Evolutionary conservation across 352 stramenopile genomes (phyloP).

Genomic region (Thalassiosira hispida): DNA sequence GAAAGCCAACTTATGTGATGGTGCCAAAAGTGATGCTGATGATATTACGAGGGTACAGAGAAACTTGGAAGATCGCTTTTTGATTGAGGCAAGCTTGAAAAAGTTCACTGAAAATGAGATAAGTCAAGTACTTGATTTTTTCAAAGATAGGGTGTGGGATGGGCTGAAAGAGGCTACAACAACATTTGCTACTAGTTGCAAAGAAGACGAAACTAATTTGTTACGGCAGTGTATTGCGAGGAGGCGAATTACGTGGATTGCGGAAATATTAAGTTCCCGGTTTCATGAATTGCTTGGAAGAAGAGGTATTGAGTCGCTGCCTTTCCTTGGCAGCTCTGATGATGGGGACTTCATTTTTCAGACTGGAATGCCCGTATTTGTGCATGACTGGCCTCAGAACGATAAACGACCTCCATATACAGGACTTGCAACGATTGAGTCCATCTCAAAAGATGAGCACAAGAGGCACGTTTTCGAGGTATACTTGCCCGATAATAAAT

Average conservation of each 20-base stretch:
- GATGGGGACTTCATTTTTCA: neutral
- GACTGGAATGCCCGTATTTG: conserved; percentile 36
- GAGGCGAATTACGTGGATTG: conserved; percentile 56
- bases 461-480: conserved; percentile 23
- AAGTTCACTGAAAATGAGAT: conserved; percentile 42
- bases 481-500: conserved; percentile 30
- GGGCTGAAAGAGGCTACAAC: conserved; percentile 30
- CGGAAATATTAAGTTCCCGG: conserved; percentile 4
- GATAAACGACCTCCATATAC: conserved; percentile 20
- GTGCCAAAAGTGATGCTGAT: conserved; percentile 52
- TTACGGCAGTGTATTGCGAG: conserved; percentile 53
- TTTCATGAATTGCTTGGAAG: conserved; percentile 15
- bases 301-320: neutral
- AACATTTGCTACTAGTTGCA: neutral
- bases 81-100: conserved; percentile 49
- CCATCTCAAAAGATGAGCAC: conserved; percentile 35
- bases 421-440: conserved; percentile 19
- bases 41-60: conserved; percentile 39
- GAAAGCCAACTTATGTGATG: conserved; percentile 52
- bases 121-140: conserved; percentile 44
- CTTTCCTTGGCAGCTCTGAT: neutral
- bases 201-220: conserved; percentile 5
- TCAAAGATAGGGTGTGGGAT: conserved; percentile 43
- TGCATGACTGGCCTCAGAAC: conserved; percentile 41
- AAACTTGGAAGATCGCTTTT: conserved; percentile 58